Conservation (phyloP, 208 protist species). For the Novymonas esmeraldas region DNA sequence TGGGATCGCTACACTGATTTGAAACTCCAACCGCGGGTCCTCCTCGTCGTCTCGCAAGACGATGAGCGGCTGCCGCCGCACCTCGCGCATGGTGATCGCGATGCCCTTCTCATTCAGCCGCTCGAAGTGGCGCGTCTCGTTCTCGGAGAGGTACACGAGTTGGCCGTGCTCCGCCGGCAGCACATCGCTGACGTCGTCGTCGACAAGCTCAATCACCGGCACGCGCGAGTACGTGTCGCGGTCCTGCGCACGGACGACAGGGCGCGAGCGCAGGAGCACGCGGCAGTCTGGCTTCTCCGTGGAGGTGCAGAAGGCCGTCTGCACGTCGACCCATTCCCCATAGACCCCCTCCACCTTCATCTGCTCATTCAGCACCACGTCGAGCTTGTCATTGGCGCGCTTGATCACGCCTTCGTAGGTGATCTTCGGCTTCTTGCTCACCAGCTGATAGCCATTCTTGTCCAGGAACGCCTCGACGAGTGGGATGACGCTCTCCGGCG, state of each 20-base stretch:
- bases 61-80: constrained; percentile 88
- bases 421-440: constrained; percentile 39
- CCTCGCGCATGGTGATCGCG: constrained; percentile 67
- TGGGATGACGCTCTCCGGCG: constrained; percentile 58
- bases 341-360: constrained; percentile 65
- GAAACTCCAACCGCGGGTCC: constrained; percentile 83
- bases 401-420: constrained; percentile 83
- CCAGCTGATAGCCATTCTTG: constrained; percentile 56
- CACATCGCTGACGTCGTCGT: constrained; percentile 85
- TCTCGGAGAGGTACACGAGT: constrained; percentile 90
- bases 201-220: constrained; percentile 66
- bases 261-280: constrained; percentile 76
- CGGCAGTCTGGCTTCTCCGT: constrained; percentile 65
- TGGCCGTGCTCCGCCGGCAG: constrained; percentile 86
- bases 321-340: constrained; percentile 77
- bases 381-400: constrained; percentile 69
- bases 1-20: constrained; percentile 60
- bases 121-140: constrained; percentile 81
- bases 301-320: constrained; percentile 80
- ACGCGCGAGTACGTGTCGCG: constrained; percentile 56
- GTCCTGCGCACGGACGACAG: constrained; percentile 59
- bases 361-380: constrained; percentile 66
- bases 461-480: constrained; percentile 54
- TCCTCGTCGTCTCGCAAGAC: constrained; percentile 88
- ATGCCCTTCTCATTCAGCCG: constrained; percentile 57